Evolutionary conservation across 257 asterid genomes (phyloP).

Genomic region (Solanum pimpinellifolium): DNA sequence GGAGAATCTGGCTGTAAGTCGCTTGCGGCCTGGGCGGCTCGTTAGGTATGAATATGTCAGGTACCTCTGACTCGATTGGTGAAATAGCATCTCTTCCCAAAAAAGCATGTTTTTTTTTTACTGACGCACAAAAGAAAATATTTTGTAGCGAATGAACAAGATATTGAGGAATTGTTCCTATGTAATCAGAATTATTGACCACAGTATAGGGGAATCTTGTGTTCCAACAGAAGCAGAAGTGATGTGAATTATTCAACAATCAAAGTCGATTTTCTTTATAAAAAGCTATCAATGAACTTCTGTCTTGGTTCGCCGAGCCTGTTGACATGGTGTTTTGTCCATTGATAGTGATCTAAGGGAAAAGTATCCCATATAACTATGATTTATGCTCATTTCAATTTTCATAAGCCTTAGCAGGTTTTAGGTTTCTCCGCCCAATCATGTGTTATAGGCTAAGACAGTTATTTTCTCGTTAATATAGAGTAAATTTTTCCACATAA

Average conservation of each 20-base stretch:
- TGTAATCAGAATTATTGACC: background rate
- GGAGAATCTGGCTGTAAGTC: background rate
- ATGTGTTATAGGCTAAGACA: background rate
- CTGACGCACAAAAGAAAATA: background rate
- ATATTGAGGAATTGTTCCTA: background rate
- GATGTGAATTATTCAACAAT: background rate
- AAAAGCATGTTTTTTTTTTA: background rate
- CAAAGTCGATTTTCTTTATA: background rate
- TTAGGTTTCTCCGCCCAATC: background rate
- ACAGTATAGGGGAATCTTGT: background rate
- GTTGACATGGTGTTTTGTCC: background rate
- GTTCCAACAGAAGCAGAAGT: background rate
- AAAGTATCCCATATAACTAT: background rate
- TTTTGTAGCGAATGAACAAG: background rate
- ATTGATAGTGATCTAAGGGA: background rate
- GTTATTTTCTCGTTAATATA: background rate
- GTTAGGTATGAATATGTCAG: background rate
- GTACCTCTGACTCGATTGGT: background rate
- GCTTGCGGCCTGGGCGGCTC: background rate
- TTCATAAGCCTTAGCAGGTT: background rate
- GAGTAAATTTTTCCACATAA: background rate
- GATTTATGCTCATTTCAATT: background rate
- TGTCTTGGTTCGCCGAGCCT: background rate
- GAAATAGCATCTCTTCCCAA: background rate
- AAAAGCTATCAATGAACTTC: background rate